Percentiles rank a stretch among this genome's conserved stretches.
Conservation (phyloP, 2,329 filamentous ascomycete species). For the Orbilia javanica region DNA sequence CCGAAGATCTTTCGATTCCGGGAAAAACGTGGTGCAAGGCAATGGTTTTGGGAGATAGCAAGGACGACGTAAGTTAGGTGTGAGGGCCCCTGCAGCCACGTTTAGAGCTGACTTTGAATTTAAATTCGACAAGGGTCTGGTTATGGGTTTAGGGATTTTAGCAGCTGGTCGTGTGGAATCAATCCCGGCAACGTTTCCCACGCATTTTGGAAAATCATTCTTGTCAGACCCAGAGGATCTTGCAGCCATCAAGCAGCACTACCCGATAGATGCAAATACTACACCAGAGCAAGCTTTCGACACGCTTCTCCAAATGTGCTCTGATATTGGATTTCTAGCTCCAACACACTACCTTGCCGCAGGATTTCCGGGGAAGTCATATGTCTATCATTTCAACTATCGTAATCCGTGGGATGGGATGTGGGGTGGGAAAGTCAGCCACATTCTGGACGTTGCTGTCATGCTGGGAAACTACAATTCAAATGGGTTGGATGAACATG, state of each 20-base stretch:
- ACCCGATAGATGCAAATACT: conserved; percentile 33
- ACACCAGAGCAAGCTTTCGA: conserved; percentile 31
- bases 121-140: conserved; percentile 30
- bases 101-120: neutral
- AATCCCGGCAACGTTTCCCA: conserved; percentile 47
- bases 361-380: conserved; percentile 48
- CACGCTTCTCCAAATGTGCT: conserved; percentile 50
- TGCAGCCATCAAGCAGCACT: conserved; percentile 45
- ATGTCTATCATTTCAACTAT: conserved; percentile 53
- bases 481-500: conserved; percentile 30
- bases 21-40: conserved; percentile 49
- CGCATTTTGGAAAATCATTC: conserved; percentile 46
- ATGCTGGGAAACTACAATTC: conserved; percentile 46
- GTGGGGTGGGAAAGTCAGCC: conserved; percentile 52
- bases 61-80: conserved; percentile 38
- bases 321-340: conserved; percentile 48
- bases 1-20: conserved; percentile 48
- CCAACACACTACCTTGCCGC: conserved; percentile 51
- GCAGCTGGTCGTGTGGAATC: conserved; percentile 26
- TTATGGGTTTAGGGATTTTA: conserved; percentile 47
- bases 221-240: conserved; percentile 40
- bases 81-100: neutral
- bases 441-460: conserved; percentile 49
- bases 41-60: conserved; percentile 46
- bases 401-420: conserved; percentile 50